Base-by-base conservation (phyloP, 2,329 filamentous ascomycete genomes). In the Alternaria alternata region DNA sequence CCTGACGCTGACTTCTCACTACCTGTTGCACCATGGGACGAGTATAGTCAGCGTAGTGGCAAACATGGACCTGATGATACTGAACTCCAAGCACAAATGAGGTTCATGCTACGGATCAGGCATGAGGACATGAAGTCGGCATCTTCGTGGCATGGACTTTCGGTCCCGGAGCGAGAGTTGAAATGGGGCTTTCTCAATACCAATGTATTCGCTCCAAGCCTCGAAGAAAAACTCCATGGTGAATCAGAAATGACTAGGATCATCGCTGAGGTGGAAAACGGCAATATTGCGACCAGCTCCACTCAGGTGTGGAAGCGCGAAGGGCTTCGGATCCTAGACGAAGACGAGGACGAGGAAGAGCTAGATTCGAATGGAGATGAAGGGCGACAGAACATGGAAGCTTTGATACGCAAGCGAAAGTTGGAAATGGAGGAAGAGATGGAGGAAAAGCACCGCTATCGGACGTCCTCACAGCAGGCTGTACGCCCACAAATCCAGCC, bases 121-220 rank as follows among this genome's bases (percentile, higher is more conserved):
- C 67, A 67, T n/a, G 71, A 73, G 36, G 65, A 77, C 24, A 58
- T 77, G 28, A 75, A 62, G 46, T 44, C 68, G 20, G 65, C 69
- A 36, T 61, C 59, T 11, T 71, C 69, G 5, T 86, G 84, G 84
- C 73, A 70, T 59, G 79, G 78, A 4, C 58, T 79, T 5, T 75
- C 76, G 5, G 76, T 74, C 47, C 62, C 81, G 5, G 78, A 84
- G 34, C 69, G 75, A 28, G 71, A 75, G 3, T 64, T 87, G 11
- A 74, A 66, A 4, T 87, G 84, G 84, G 73, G 61, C 26, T 82
- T 84, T 3, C 85, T 87, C 54, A 75, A 79, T 3, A 70, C 71
- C 4, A 75, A 79, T n/a, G 65, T 81, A 1, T 78, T 70, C 3
- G 75, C 77, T 7, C 59, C 80, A 12, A 75, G 71, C 9, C 64